These are phyloP conservation scores for Vaccinium vitisidaea DNA, from an alignment of 148 eudicot species.

Conservation along the genomic window DNA sequence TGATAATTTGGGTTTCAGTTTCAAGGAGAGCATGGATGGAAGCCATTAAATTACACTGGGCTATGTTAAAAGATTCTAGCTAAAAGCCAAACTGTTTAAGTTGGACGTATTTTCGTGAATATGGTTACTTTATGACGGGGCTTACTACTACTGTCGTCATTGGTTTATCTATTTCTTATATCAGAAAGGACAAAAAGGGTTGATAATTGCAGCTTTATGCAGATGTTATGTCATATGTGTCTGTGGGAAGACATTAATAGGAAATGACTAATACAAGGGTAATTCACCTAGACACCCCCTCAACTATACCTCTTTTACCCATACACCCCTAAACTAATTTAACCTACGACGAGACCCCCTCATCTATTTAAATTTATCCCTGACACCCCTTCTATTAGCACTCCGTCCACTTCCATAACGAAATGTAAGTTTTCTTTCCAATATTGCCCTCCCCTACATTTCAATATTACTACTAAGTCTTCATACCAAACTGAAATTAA, in stretches of 20 bases:
- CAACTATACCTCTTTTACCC: too few species aligned
- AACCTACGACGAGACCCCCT: too few species aligned
- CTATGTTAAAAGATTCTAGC: constrained; percentile 85
- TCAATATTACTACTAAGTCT: too few species aligned
- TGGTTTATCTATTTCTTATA: background rate
- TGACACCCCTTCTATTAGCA: too few species aligned
- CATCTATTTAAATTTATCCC: too few species aligned
- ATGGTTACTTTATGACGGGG: background rate
- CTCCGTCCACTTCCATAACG: too few species aligned
- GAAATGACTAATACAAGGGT: background rate
- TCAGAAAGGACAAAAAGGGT: background rate
- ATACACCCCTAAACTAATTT: too few species aligned
- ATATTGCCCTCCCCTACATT: too few species aligned
- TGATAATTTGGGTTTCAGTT: constrained; percentile 47
- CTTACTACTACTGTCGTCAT: background rate
- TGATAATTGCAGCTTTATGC: background rate
- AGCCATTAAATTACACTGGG: constrained; percentile 86
- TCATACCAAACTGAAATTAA: too few species aligned
- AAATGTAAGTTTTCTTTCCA: too few species aligned
- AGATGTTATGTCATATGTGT: background rate
- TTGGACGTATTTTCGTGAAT: background rate
- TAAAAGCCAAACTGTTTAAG: constrained; percentile 97
- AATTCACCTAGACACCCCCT: too few species aligned
- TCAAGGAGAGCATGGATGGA: constrained; percentile 94
- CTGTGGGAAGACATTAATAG: background rate